A percentile compares a stretch with the other conserved stretches of the same genome.
Conservation (phyloP, 352 stramenopile genomes). For the Phytophthora lateralis region DNA sequence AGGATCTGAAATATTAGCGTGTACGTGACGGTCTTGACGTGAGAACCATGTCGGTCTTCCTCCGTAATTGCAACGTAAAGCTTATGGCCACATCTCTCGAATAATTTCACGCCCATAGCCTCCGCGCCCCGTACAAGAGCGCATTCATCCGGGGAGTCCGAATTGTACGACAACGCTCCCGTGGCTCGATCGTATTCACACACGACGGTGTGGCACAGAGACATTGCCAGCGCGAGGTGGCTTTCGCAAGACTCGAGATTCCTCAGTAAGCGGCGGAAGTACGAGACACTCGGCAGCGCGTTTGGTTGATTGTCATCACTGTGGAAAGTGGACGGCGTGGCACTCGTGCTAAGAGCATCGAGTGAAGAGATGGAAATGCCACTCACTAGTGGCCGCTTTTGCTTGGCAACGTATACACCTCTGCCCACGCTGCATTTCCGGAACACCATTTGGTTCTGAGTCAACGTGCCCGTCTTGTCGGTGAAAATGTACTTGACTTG, state of each 20-base stretch:
- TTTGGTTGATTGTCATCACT: conserved; percentile 15
- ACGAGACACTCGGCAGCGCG: conserved; percentile 31
- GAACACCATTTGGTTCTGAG: conserved; percentile 96
- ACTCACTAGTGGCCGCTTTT: conserved; percentile 24
- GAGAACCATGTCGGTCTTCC: conserved; percentile 55
- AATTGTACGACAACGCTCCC: conserved; percentile 79
- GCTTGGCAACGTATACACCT: conserved; percentile 69
- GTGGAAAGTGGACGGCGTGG: conserved; percentile 16
- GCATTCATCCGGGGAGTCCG: conserved; percentile 93
- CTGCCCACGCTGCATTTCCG: conserved; percentile 94
- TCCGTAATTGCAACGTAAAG: conserved; percentile 70
- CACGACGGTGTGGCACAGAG: conserved; percentile 89
- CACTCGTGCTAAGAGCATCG: conserved; percentile 17
- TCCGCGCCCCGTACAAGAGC: conserved; percentile 87
- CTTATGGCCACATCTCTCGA: conserved; percentile 56
- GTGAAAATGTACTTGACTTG: conserved; percentile 94
- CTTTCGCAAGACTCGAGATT: conserved; percentile 63
- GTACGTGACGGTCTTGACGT: conserved; percentile 71
- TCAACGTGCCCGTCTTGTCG: conserved; percentile 95
- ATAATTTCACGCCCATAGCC: conserved; percentile 81
- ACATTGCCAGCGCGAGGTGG: conserved; percentile 73
- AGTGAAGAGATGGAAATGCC: conserved; percentile 45
- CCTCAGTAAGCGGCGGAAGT: conserved; percentile 53
- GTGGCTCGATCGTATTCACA: conserved; percentile 54
- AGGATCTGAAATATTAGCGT: conserved; percentile 74